phyloP scores from a whole-genome alignment of 2,329 filamentous ascomycete genomes.

The Meredithiella fracta region DNA sequence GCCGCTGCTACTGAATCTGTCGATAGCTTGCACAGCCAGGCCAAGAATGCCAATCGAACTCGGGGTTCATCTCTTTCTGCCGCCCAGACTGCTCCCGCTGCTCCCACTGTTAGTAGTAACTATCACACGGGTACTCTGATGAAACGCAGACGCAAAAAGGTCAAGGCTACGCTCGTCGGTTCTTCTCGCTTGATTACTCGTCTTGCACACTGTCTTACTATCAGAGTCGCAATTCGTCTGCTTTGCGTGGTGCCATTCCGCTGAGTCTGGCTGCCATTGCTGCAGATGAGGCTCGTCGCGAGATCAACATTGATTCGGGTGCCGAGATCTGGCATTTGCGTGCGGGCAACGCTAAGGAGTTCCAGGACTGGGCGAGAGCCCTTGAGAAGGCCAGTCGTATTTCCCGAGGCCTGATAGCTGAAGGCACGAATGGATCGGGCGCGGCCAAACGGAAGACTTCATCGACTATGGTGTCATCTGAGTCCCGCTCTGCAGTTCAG shows the following conservation, averaged over 20 bases:
- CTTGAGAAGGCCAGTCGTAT: conserved; percentile 65
- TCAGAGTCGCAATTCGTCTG: conserved; percentile 82
- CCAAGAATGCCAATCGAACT: conserved; percentile 19
- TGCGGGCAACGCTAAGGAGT: conserved; percentile 69
- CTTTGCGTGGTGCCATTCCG: conserved; percentile 79
- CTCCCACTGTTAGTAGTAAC: conserved; percentile 24
- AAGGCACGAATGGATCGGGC: conserved; percentile 11
- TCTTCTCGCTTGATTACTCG: conserved; percentile 90
- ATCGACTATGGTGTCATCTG: conserved; percentile 1
- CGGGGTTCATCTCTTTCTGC: conserved; percentile 33
- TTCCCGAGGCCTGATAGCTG: conserved; percentile 35
- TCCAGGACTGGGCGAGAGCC: conserved; percentile 71
- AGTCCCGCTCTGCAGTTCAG: conserved; percentile 19
- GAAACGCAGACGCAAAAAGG: conserved; percentile 86
- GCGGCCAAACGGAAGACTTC: conserved; percentile 14
- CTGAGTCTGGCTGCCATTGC: conserved; percentile 81
- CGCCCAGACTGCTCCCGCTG: background rate
- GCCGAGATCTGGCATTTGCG: conserved; percentile 93
- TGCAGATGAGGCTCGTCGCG: conserved; percentile 69
- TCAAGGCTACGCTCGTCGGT: conserved; percentile 81
- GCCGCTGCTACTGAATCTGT: conserved; percentile 36
- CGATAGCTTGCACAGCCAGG: conserved; percentile 43
- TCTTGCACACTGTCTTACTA: conserved; percentile 95
- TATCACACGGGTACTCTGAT: conserved; percentile 74
- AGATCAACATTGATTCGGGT: conserved; percentile 93